Evolutionary conservation across 2,329 filamentous ascomycete species (phyloP).

Genomic region (Colletotrichum trifolii): DNA sequence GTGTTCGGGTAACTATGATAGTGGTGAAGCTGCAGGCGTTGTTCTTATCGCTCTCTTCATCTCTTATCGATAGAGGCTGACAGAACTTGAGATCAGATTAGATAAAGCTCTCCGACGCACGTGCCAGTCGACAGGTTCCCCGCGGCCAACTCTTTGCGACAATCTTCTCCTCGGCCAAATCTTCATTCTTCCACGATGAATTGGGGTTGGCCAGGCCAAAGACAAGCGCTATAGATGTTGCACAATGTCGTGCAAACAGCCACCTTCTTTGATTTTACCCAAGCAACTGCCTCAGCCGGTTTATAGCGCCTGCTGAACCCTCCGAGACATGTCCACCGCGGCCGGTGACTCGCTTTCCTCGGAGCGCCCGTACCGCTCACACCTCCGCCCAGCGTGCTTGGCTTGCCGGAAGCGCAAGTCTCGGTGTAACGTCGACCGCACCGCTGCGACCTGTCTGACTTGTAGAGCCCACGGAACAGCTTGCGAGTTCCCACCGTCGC

Average conservation of each 20-base stretch:
- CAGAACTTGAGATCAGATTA: too few relatives aligned
- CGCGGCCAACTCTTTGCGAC: background rate
- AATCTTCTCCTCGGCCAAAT: background rate
- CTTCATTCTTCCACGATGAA: too few relatives aligned
- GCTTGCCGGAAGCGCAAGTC: conserved; percentile 71
- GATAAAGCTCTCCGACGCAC: too few relatives aligned
- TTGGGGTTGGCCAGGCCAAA: too few relatives aligned
- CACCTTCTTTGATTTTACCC: background rate
- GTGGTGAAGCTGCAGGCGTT: too few relatives aligned
- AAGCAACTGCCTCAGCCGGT: background rate
- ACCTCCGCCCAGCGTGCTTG: conserved; percentile 70
- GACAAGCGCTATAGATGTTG: too few relatives aligned
- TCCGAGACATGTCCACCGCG: conserved; percentile 12
- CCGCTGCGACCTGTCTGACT: conserved; percentile 63
- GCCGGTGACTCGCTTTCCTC: conserved; percentile 20
- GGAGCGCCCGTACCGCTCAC: conserved; percentile 68
- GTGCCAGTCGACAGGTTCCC: too few relatives aligned
- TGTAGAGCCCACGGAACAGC: conserved; percentile 68
- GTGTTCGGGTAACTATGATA: too few relatives aligned
- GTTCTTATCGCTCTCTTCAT: too few relatives aligned
- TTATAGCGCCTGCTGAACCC: accelerated
- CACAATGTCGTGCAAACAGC: conserved; percentile 3
- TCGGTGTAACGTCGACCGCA: conserved; percentile 68
- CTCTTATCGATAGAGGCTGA: too few relatives aligned
- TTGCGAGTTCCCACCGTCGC: conserved; percentile 59